phyloP scores from a whole-genome alignment of 768 basidiomycete species.

The Melanogaster broomeanus region DNA sequence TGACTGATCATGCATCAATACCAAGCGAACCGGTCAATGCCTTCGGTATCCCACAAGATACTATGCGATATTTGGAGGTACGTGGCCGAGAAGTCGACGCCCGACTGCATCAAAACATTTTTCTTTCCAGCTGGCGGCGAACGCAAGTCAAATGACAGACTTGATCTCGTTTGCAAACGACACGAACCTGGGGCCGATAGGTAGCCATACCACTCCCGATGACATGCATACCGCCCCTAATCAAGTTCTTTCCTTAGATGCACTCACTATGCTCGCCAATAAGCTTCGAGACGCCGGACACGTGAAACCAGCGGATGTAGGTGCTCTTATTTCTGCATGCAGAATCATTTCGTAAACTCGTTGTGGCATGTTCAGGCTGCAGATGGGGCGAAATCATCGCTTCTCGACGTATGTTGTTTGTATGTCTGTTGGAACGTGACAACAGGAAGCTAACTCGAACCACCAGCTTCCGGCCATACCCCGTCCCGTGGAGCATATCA shows the following conservation, averaged over 20 bases:
- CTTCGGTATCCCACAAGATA: conserved; percentile 86
- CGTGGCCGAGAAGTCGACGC: conserved; percentile 15
- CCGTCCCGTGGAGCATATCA: too few relatives aligned
- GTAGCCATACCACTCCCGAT: conserved; percentile 46
- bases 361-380: too few relatives aligned
- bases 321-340: too few relatives aligned
- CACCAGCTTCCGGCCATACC: too few relatives aligned
- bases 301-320: too few relatives aligned
- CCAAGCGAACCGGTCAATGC: conserved; percentile 86
- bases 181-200: conserved; percentile 57
- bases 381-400: too few relatives aligned
- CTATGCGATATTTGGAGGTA: conserved; percentile 87
- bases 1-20: conserved; percentile 63
- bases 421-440: too few relatives aligned
- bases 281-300: conserved; percentile 43
- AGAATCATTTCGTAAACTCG: too few relatives aligned
- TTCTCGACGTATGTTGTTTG: too few relatives aligned
- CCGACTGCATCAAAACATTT: conserved; percentile 5
- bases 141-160: conserved; percentile 78
- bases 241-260: conserved; percentile 38
- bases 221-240: conserved; percentile 24
- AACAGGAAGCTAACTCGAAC: too few relatives aligned
- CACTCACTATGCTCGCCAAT: conserved; percentile 42
- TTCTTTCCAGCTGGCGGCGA: conserved; percentile 75
- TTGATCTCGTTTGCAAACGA: conserved; percentile 67